Conservation (phyloP, 2,329 filamentous ascomycete species). For the Rhinocladiella mackenziei region DNA sequence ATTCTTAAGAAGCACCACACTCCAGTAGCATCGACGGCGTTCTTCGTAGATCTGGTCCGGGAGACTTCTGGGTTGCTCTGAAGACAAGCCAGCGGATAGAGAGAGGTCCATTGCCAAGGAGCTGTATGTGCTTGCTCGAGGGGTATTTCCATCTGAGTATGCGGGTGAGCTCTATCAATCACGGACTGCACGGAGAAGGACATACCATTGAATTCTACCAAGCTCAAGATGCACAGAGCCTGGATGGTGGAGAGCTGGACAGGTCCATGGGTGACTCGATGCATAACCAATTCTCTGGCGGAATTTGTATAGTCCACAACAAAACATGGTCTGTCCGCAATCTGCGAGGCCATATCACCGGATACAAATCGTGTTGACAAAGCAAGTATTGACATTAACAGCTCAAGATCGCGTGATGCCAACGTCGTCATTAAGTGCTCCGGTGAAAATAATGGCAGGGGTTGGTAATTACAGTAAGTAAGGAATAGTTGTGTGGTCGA, state of each 20-base stretch:
- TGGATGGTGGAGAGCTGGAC: slow-evolving; percentile 45
- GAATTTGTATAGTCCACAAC: neutral
- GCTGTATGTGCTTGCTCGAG: slow-evolving; percentile 43
- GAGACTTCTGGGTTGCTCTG: slow-evolving; percentile 30
- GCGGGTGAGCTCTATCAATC: too few relatives aligned
- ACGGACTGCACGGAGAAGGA: neutral
- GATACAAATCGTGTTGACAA: slow-evolving; percentile 32
- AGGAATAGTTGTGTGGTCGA: slow-evolving; percentile 31
- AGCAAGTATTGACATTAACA: slow-evolving; percentile 33
- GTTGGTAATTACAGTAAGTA: slow-evolving; percentile 35
- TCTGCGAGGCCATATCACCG: neutral
- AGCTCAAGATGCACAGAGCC: slow-evolving; percentile 40
- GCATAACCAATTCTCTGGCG: slow-evolving; percentile 38
- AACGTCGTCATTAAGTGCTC: slow-evolving; percentile 23
- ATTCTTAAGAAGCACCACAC: slow-evolving; percentile 43
- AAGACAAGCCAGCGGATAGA: slow-evolving; percentile 44
- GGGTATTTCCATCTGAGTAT: slow-evolving; percentile 41
- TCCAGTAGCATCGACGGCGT: slow-evolving; percentile 38
- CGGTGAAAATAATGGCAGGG: slow-evolving; percentile 33
- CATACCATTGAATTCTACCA: slow-evolving; percentile 43
- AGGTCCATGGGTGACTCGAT: slow-evolving; percentile 37
- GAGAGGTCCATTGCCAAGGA: slow-evolving; percentile 46
- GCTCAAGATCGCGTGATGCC: slow-evolving; percentile 28
- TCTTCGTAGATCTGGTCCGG: slow-evolving; percentile 7
- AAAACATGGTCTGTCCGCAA: neutral